phyloP scores from a whole-genome alignment of 1,284 basidiomycete species.

The Heimioporus retisporus region DNA sequence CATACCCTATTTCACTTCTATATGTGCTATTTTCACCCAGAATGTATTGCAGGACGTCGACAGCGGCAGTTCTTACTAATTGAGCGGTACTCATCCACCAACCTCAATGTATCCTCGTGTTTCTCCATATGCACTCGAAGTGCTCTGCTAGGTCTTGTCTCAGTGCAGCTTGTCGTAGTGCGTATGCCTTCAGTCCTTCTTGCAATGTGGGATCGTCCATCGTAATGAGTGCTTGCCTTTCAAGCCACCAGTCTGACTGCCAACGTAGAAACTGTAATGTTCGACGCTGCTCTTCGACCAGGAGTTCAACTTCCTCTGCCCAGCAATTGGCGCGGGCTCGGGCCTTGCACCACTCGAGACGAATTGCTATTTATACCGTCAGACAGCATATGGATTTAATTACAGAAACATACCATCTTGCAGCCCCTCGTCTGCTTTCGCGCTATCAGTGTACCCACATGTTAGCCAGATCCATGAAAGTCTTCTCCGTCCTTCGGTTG shows the following conservation, averaged over 20 bases:
- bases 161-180: neutral
- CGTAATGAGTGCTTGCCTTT: neutral
- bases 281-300: slow-evolving; percentile 1
- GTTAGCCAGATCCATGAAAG: neutral
- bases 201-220: neutral
- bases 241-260: slow-evolving; percentile 7
- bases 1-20: too few relatives aligned
- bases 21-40: too few relatives aligned
- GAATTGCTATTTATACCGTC: neutral
- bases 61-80: too few relatives aligned
- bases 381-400: neutral
- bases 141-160: neutral
- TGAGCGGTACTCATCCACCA: too few relatives aligned
- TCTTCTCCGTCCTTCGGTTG: slow-evolving; percentile 3
- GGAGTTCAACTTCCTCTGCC: neutral
- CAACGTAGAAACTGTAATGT: slow-evolving; percentile 1
- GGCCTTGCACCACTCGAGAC: too few relatives aligned
- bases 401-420: neutral
- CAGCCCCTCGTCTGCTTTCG: neutral
- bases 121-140: neutral
- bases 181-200: slow-evolving; percentile 6
- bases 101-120: too few relatives aligned
- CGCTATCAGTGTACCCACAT: neutral
- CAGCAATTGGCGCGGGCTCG: too few relatives aligned
- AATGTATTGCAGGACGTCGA: too few relatives aligned